Evolutionary conservation across 805 yeast species (phyloP).

Genomic region (Pichia sporocuriosa): DNA sequence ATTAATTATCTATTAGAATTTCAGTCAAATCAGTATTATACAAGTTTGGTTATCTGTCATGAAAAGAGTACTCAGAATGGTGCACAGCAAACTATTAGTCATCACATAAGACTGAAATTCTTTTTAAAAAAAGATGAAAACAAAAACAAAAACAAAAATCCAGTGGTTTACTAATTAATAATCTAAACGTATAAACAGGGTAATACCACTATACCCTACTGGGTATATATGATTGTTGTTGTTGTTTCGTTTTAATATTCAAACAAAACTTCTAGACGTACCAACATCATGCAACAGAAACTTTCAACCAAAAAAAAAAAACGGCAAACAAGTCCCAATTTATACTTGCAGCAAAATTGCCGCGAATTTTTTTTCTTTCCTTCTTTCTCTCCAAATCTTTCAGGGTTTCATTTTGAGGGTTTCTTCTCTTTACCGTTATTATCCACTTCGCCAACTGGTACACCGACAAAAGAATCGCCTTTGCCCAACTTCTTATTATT

Average conservation of each 20-base stretch:
- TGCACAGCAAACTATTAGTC: constrained; percentile 32
- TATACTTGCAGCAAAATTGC: not conserved
- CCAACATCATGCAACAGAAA: no score
- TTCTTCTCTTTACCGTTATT: not conserved
- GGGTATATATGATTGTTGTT: no score
- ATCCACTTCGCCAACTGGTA: not conserved
- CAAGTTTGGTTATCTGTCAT: constrained; percentile 24
- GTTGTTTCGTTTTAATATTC: no score
- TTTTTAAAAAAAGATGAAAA: not conserved
- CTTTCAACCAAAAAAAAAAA: no score
- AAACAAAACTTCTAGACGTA: no score
- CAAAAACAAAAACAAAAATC: not conserved
- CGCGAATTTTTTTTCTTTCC: not conserved
- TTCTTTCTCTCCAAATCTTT: not conserved
- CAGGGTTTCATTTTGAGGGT: constrained; percentile 1
- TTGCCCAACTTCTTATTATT: not conserved
- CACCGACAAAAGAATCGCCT: not conserved
- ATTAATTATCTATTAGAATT: not conserved
- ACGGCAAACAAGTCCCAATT: no score
- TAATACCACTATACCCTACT: no score
- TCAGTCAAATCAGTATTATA: constrained; percentile 3
- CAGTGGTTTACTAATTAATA: no score
- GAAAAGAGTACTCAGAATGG: constrained; percentile 31
- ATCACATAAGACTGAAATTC: constrained; percentile 15
- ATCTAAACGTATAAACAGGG: no score